Percentiles rank a stretch among this genome's conserved stretches.
Conservation (phyloP, 2,329 filamentous ascomycete species). For the Nemania serpens region DNA sequence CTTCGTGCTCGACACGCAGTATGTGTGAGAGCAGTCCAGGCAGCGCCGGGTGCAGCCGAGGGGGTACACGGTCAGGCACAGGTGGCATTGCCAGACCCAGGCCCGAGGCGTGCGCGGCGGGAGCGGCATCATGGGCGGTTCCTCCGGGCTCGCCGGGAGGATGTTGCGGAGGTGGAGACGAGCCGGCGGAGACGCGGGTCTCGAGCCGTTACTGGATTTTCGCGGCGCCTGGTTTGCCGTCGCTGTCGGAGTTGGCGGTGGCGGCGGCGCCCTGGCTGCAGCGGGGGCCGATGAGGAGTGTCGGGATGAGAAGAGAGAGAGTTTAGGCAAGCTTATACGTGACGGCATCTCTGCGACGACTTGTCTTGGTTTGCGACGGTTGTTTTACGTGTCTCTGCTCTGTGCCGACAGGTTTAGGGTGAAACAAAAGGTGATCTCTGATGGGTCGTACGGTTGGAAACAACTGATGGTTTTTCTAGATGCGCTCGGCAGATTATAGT, state of each 20-base stretch:
- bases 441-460: background rate
- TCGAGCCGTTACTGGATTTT: constrained; percentile 8
- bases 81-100: constrained; percentile 46
- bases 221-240: background rate
- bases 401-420: background rate
- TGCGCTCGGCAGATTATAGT: background rate
- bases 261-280: background rate
- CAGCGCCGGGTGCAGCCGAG: constrained; percentile 44
- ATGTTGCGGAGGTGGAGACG: constrained; percentile 39
- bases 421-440: background rate
- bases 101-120: constrained; percentile 33
- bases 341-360: constrained; percentile 31
- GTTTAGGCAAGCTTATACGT: constrained; percentile 30
- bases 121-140: constrained; percentile 33
- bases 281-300: background rate
- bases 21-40: constrained; percentile 39
- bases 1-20: constrained; percentile 29
- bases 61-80: constrained; percentile 38
- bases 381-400: constrained; percentile 9
- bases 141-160: constrained; percentile 34
- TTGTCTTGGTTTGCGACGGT: constrained; percentile 15
- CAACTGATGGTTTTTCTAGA: background rate
- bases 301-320: constrained; percentile 32
- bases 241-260: background rate
- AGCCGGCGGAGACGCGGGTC: constrained; percentile 34